Conservation (phyloP, 2,329 filamentous ascomycete species). For the Ophioceras dolichostomum region DNA sequence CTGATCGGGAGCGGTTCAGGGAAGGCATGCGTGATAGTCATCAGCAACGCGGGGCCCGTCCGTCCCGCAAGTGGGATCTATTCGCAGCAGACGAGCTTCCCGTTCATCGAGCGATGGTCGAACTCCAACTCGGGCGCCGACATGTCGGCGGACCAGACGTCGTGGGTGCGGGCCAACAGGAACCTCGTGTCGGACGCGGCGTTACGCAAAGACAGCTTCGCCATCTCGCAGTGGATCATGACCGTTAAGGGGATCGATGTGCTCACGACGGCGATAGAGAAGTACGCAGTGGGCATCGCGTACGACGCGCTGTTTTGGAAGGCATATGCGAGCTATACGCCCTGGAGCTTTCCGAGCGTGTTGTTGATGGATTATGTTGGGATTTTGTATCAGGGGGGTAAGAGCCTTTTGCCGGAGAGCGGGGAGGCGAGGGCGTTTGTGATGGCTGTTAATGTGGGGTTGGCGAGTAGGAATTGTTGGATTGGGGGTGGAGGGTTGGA, state of each 20-base stretch:
- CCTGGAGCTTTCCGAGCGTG: slow-evolving; percentile 9
- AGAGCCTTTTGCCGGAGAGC: not conserved
- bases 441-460: slow-evolving; percentile 4
- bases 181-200: slow-evolving; percentile 12
- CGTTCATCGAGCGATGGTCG: slow-evolving; percentile 17
- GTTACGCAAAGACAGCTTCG: slow-evolving; percentile 10
- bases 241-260: slow-evolving; percentile 12
- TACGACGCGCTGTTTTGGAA: slow-evolving; percentile 22
- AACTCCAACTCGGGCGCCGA: slow-evolving; percentile 7
- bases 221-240: slow-evolving; percentile 19
- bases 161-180: slow-evolving; percentile 11
- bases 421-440: slow-evolving; percentile 2
- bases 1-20: slow-evolving; percentile 12
- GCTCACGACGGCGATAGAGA: slow-evolving; percentile 14
- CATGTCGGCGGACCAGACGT: slow-evolving; percentile 4
- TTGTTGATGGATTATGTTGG: slow-evolving; percentile 8
- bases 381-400: slow-evolving; percentile 1
- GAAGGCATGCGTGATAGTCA: slow-evolving; percentile 19
- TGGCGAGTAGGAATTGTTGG: slow-evolving; percentile 3
- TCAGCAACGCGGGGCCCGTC: slow-evolving; percentile 14
- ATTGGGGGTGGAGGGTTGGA: slow-evolving; percentile 1
- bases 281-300: slow-evolving; percentile 17
- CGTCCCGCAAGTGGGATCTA: slow-evolving; percentile 18
- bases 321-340: slow-evolving; percentile 11
- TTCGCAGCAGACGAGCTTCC: slow-evolving; percentile 9